phyloP scores from a whole-genome alignment of 225 moss, liverwort and hornwort species.

The Polytrichum commune region DNA sequence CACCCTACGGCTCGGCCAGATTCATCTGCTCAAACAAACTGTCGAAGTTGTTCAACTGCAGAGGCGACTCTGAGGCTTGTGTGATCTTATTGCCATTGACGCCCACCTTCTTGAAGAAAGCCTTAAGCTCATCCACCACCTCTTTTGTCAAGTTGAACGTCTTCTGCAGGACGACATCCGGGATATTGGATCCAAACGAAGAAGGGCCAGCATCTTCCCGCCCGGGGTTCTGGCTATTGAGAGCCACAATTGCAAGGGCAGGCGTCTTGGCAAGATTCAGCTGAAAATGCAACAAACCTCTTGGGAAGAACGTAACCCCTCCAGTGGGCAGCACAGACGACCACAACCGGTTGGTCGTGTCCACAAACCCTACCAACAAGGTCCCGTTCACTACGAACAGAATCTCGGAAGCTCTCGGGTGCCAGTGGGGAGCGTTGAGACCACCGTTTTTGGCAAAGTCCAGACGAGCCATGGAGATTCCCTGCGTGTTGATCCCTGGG shows the following conservation, averaged over 20 bases:
- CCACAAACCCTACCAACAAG: conserved; percentile 41
- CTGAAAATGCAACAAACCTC: conserved; percentile 51
- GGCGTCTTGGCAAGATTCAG: conserved; percentile 12
- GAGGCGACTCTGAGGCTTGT: no score
- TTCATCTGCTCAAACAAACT: no score
- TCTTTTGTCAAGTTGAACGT: conserved; percentile 18
- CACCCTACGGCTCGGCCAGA: no score
- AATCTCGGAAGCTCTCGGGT: conserved; percentile 37
- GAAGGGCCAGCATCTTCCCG: conserved; percentile 3
- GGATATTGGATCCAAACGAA: conserved; percentile 22
- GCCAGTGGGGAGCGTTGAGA: conserved; percentile 48
- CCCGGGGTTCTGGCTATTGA: conserved; percentile 35
- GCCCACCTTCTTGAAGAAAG: conserved; percentile 20
- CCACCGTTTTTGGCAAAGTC: conserved; percentile 30
- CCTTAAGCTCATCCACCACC: conserved; percentile 10
- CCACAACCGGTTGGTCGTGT: conserved; percentile 41
- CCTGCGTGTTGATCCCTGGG: conserved; percentile 41
- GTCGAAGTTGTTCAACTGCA: no score
- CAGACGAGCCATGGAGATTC: conserved; percentile 29
- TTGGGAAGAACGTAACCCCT: conserved; percentile 39
- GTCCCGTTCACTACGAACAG: conserved; percentile 19
- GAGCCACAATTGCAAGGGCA: conserved; percentile 10
- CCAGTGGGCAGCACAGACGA: conserved; percentile 19
- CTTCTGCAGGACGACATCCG: conserved; percentile 30
- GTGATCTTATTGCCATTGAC: no score